Evolutionary conservation across 371 early-diverging fungal genomes (phyloP), one percentile per base, ranked within the genome.

Genomic region (Rhizopus arrhizus): DNA sequence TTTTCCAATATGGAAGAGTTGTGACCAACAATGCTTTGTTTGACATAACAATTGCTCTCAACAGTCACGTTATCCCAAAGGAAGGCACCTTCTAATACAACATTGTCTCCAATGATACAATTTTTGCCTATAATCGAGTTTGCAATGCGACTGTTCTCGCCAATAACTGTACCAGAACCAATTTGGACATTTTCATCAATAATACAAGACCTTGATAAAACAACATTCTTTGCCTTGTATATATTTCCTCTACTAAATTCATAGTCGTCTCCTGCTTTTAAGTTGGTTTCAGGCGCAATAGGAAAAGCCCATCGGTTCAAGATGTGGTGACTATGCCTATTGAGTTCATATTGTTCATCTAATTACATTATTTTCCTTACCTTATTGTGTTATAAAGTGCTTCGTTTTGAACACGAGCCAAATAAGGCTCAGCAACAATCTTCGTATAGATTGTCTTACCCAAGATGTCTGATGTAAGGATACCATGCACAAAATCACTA

Each of bases 261-360:
- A 70, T 95, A 96, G 41, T 83, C 75, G 47, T 88, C 84, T 0
- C 78, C 85, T 3, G 77, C 81, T 33, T 74, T 71, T 7, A 92
- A 77, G 52, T 91, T 93, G 69, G 86, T 90, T 62, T 98, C 98
- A 3, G 96, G 95, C 0, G 92, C 92, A 62, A 97, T 78, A 6
- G 98, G 97, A 74, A 90, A 97, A 4, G 91, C 83, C 96, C 96
- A 96, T 34, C 98, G 82, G 8, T 87, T 84, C 55, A 98, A 75
- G 49, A 98, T 77, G 72, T 98, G 96, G 64, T 89, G 86, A 69
- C 92, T 90, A 51, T 4, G 13, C 12, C 43, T 38, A 3, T 22
- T 22, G 22, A 22, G 22, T 22, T 22, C 22, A 22, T 22, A 31
- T 40, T 40, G 41, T 2, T 40, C 41, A 40, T 11, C 13, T 13